Evolutionary conservation across 2,329 filamentous ascomycete genomes (phyloP).

Genomic region (Gremmenia infestans): DNA sequence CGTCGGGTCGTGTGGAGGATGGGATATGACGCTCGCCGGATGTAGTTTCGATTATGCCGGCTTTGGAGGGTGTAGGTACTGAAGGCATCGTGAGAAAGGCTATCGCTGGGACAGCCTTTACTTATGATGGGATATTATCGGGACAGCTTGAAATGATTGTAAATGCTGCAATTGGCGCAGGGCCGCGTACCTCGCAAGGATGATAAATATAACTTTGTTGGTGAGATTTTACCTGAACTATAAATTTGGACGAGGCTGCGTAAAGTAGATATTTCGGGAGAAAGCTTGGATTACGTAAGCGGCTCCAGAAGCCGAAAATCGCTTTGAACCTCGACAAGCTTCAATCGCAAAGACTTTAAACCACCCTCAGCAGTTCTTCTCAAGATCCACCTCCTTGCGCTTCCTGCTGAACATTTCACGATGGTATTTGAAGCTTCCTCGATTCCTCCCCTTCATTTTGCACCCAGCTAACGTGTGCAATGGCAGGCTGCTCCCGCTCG

Average conservation of each 20-base stretch:
- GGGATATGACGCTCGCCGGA: slow-evolving; percentile 87
- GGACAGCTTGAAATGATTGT: neutral
- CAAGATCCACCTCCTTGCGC: slow-evolving; percentile 8
- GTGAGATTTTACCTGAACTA: neutral
- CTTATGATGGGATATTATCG: neutral
- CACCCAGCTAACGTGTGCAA: slow-evolving; percentile 22
- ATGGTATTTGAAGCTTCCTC: slow-evolving; percentile 24
- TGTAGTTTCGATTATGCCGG: slow-evolving; percentile 69
- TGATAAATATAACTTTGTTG: neutral
- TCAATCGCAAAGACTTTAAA: slow-evolving; percentile 19
- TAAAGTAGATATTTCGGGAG: neutral
- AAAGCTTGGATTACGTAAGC: slow-evolving; percentile 4
- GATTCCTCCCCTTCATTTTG: neutral
- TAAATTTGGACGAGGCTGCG: slow-evolving; percentile 1
- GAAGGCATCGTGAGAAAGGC: slow-evolving; percentile 31
- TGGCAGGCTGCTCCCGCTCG: slow-evolving; percentile 26
- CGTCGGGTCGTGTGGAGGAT: slow-evolving; percentile 78
- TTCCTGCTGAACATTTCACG: slow-evolving; percentile 18
- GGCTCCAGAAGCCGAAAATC: neutral
- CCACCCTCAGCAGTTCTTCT: slow-evolving; percentile 12
- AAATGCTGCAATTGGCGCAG: neutral
- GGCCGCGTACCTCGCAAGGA: neutral
- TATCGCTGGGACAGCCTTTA: neutral
- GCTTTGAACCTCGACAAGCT: slow-evolving; percentile 11
- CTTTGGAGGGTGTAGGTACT: slow-evolving; percentile 45